Evolutionary conservation across 257 asterid genomes (phyloP).

Genomic region (Salvia miltiorrhiza): DNA sequence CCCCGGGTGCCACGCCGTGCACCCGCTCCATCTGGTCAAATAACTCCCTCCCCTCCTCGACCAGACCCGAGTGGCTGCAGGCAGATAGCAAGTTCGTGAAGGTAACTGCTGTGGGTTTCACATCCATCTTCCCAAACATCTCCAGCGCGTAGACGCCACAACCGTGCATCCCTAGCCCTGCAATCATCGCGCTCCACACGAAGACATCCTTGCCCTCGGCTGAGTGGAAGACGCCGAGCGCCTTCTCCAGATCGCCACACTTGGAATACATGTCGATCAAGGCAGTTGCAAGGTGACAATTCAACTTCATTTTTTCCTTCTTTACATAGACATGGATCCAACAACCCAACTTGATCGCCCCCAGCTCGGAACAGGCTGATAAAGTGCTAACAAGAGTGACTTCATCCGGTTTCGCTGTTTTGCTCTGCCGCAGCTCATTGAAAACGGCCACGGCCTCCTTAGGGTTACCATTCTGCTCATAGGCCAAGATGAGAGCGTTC

Average conservation of each 20-base stretch:
- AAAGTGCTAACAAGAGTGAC: constrained; percentile 69
- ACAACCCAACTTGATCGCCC: constrained; percentile 65
- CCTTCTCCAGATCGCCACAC: constrained; percentile 73
- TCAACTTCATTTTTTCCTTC: constrained; percentile 48
- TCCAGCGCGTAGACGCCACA: constrained; percentile 57
- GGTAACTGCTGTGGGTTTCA: constrained; percentile 63
- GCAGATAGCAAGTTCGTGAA: constrained; percentile 68
- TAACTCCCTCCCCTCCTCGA: constrained; percentile 50
- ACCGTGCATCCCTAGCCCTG: constrained; percentile 81
- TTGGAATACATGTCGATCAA: constrained; percentile 76
- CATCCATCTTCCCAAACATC: constrained; percentile 61
- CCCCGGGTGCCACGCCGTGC: constrained; percentile 43
- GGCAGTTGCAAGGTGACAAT: constrained; percentile 62
- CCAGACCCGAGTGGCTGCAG: constrained; percentile 79
- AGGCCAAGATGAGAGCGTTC: constrained; percentile 83
- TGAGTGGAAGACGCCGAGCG: constrained; percentile 61
- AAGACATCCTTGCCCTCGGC: constrained; percentile 51
- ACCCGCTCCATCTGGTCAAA: constrained; percentile 52
- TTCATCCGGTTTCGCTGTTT: constrained; percentile 58
- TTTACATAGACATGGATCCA: constrained; percentile 74
- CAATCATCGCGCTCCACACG: constrained; percentile 87
- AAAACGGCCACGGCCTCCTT: constrained; percentile 64
- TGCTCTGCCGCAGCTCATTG: constrained; percentile 56
- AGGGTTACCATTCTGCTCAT: constrained; percentile 63
- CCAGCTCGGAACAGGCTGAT: constrained; percentile 79